phyloP scores from a whole-genome alignment of 306 rosid genomes.

The Lupinus albus region DNA sequence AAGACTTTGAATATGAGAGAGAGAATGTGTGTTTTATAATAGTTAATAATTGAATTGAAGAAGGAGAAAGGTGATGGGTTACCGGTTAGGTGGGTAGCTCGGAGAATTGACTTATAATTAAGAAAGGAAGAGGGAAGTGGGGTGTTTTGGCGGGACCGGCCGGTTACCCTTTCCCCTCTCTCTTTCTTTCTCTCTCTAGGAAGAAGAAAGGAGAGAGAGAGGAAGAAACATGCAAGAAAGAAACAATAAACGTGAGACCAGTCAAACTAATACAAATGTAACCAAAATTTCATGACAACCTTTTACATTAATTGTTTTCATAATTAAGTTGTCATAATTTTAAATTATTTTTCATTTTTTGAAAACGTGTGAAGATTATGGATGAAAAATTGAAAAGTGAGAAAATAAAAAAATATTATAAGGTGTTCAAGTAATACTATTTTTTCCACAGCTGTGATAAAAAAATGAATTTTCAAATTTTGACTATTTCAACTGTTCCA shows the following conservation, averaged over 20 bases:
- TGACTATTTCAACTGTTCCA: constrained; percentile 32
- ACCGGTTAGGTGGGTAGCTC: constrained; percentile 35
- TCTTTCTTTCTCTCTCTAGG: not conserved
- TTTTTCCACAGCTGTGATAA: no score
- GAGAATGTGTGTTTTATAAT: not conserved
- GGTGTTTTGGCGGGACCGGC: constrained; percentile 40
- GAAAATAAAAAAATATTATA: no score
- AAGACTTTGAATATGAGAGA: not conserved
- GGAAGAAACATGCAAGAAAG: constrained; percentile 1
- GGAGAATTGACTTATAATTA: constrained; percentile 22
- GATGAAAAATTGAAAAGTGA: no score
- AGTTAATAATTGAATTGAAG: not conserved
- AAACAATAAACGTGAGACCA: no score
- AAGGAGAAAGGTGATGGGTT: constrained; percentile 19
- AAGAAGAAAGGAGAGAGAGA: constrained; percentile 13
- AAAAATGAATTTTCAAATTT: constrained; percentile 18
- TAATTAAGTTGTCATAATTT: no score
- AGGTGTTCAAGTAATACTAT: no score
- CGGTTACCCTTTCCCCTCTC: constrained; percentile 43
- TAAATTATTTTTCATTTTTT: no score
- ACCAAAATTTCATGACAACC: no score
- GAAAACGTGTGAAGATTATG: no score
- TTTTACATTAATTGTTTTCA: no score
- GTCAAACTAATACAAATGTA: no score
- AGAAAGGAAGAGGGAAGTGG: constrained; percentile 10